These are phyloP conservation scores for Pseudogymnoascus sp. DNA, from an alignment of 2,329 filamentous ascomycete genomes.

Conservation along the genomic window DNA sequence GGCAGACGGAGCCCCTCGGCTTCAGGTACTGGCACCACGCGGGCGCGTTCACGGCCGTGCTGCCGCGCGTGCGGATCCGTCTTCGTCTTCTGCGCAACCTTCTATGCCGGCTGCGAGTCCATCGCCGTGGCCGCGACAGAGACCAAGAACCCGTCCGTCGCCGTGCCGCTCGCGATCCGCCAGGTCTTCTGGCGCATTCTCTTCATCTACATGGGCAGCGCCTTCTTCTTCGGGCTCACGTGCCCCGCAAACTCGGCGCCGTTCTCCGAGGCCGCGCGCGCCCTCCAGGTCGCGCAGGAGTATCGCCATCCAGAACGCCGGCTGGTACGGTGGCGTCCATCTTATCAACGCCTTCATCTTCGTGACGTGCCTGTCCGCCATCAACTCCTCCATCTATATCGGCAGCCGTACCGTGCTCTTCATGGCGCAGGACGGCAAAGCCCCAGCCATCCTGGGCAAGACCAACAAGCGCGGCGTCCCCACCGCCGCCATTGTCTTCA, in stretches of 20 bases:
- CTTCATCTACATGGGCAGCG: slow-evolving; percentile 61
- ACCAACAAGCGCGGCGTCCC: slow-evolving; percentile 59
- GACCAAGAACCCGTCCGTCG: slow-evolving; percentile 40
- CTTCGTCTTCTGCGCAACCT: slow-evolving; percentile 63
- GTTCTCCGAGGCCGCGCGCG: slow-evolving; percentile 55
- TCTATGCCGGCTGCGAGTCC: slow-evolving; percentile 62
- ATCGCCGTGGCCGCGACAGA: slow-evolving; percentile 51
- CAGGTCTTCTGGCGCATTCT: slow-evolving; percentile 37
- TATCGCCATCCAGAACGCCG: slow-evolving; percentile 65
- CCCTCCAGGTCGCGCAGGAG: slow-evolving; percentile 66
- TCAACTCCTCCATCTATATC: slow-evolving; percentile 74
- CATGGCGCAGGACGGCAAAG: slow-evolving; percentile 68
- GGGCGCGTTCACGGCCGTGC: slow-evolving; percentile 63
- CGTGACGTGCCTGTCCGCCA: slow-evolving; percentile 63
- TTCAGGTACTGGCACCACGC: slow-evolving; percentile 68
- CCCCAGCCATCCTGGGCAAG: slow-evolving; percentile 61
- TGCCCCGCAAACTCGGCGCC: slow-evolving; percentile 62
- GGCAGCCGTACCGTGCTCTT: slow-evolving; percentile 67
- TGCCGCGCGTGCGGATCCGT: slow-evolving; percentile 58
- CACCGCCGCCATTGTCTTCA: slow-evolving; percentile 56
- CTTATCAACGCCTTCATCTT: slow-evolving; percentile 75
- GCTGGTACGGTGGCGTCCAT: slow-evolving; percentile 66
- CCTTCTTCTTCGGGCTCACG: slow-evolving; percentile 69
- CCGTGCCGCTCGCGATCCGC: slow-evolving; percentile 38
- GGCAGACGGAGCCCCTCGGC: slow-evolving; percentile 51